Evolutionary conservation across 345 rosid species (phyloP), one percentile per base, ranked within the genome.

Genomic region (Xanthoceras sorbifolium): DNA sequence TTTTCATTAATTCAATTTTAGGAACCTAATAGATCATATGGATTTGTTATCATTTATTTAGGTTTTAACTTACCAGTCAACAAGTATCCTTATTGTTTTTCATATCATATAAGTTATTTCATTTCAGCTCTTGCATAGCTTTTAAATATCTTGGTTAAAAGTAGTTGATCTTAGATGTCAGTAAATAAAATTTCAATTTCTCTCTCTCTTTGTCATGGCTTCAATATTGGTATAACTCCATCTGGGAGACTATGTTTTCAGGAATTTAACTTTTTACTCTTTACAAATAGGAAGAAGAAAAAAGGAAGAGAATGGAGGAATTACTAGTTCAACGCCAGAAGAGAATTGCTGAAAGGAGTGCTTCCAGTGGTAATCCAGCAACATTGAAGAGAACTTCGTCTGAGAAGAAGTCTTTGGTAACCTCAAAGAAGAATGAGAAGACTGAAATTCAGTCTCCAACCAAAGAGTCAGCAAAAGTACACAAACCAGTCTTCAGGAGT

Each of bases 281-380:
- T 46, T 70, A 38, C n/a, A 50, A 71, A 50, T 69, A 96, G 99
- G 99, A 96, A 86, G 97, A 96, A 84, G 94, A 91, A 78, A 91
- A 80, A 18, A 88, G 85, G 77, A 96, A 81, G 88, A 91, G 90
- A 86, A 88, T 72, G 88, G 98, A 92, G 85, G 97, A 91, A 81
- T 82, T 90, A 78, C 52, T 79, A 68, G 75, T 88, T 77, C 92
- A 91, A 80, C 89, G 99, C 61, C 98, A 92, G 87, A 92, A 89
- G 89, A 92, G 99, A 84, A 96, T 96, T 60, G 91, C 99, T 32
- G 97, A 88, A 85, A 93, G 93, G 90, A 92, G 97, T 81, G 59
- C 87, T 64, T 79, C 82, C 28, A 77, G 72, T 67, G 90, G 86
- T 74, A 60, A 66, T 77, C 50, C 87, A 6, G 52, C 73, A 50